Evolutionary conservation across 331 rosid species (phyloP).

Genomic region (Rhamnella rubrinervis): DNA sequence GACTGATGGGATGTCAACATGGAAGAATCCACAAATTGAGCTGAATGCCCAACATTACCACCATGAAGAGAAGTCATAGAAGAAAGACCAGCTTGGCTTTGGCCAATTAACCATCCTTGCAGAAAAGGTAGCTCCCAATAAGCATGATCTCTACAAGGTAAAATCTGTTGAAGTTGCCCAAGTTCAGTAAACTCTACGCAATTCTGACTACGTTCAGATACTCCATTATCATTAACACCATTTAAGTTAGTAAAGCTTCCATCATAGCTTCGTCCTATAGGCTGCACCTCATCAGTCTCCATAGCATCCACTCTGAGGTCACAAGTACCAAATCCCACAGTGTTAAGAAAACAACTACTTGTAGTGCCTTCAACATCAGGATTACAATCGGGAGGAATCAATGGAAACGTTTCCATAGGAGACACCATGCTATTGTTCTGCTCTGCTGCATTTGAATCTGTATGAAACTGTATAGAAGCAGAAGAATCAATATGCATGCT

Average conservation of each 20-base stretch:
- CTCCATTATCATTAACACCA: slow-evolving; percentile 35
- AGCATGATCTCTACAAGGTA: slow-evolving; percentile 40
- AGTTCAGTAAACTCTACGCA: slow-evolving; percentile 32
- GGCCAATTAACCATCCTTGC: slow-evolving; percentile 72
- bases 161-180: slow-evolving; percentile 30
- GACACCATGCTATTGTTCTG: slow-evolving; percentile 25
- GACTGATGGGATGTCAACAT: slow-evolving; percentile 14
- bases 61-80: slow-evolving; percentile 30
- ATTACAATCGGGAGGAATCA: slow-evolving; percentile 39
- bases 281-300: slow-evolving; percentile 43
- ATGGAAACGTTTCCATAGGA: slow-evolving; percentile 31
- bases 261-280: slow-evolving; percentile 40
- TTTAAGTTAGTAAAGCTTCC: slow-evolving; percentile 40
- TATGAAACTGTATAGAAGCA: slow-evolving; percentile 32
- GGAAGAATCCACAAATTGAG: slow-evolving; percentile 31
- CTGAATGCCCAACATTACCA: slow-evolving; percentile 31
- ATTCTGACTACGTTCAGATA: slow-evolving; percentile 28
- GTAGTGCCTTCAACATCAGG: slow-evolving; percentile 27
- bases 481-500: slow-evolving; percentile 41
- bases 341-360: slow-evolving; percentile 33
- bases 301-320: slow-evolving; percentile 45
- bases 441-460: slow-evolving; percentile 36
- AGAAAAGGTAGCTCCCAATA: slow-evolving; percentile 64
- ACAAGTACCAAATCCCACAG: slow-evolving; percentile 32
- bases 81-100: slow-evolving; percentile 52